Evolutionary conservation across 139 green algal genomes (phyloP).

Genomic region (Chlorella sp.): DNA sequence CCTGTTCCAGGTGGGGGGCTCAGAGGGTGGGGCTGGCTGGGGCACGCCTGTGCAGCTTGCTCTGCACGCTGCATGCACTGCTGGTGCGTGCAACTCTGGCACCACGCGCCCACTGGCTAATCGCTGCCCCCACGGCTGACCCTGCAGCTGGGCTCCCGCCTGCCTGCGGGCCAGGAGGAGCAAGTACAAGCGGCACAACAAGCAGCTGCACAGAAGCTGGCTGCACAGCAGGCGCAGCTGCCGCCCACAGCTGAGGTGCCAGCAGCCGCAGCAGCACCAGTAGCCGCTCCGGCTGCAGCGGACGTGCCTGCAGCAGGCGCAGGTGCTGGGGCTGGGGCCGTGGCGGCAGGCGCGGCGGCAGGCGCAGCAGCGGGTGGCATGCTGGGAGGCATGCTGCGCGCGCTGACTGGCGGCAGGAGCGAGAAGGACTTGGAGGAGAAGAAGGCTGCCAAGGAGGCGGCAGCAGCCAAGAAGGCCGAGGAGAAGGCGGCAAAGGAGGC

Average conservation of each 20-base stretch:
- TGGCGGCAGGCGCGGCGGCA: not conserved
- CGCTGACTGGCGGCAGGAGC: conserved; percentile 8
- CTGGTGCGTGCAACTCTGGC: too few relatives aligned
- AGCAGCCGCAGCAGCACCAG: not conserved
- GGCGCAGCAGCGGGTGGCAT: not conserved
- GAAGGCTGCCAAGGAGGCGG: too few relatives aligned
- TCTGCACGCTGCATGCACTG: not conserved
- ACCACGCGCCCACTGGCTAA: too few relatives aligned
- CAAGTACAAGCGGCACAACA: not conserved
- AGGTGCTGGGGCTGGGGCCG: too few relatives aligned
- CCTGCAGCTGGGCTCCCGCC: conserved; percentile 14
- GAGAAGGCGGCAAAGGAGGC: not conserved
- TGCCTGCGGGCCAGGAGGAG: conserved; percentile 14
- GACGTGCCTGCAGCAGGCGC: not conserved
- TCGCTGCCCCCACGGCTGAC: not conserved
- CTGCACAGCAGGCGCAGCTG: not conserved
- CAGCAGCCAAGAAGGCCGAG: not conserved
- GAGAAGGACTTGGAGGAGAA: not conserved
- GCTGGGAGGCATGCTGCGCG: conserved; percentile 21
- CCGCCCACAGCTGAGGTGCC: not conserved
- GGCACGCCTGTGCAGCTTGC: too few relatives aligned
- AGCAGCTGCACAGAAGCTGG: not conserved
- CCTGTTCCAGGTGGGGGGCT: conserved; percentile 10
- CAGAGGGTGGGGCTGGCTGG: too few relatives aligned
- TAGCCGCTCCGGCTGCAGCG: not conserved